phyloP scores from a whole-genome alignment of 148 eudicot genomes.

The Nepenthes gracilis region DNA sequence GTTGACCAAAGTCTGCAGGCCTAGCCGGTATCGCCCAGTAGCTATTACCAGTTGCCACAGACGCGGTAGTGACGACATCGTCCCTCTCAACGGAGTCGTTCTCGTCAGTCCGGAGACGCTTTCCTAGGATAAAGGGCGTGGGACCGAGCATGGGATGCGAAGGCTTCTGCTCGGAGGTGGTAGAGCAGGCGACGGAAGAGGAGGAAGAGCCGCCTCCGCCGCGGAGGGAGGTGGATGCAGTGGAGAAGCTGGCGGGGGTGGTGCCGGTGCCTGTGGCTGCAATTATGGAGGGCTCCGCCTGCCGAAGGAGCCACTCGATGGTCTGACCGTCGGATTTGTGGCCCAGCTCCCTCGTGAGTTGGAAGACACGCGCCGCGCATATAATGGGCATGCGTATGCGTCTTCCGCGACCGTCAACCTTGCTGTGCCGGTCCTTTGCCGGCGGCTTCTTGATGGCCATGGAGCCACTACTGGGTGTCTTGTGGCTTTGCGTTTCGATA shows the following conservation, averaged over 20 bases:
- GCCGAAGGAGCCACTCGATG: constrained; percentile 3
- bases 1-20: constrained; percentile 1
- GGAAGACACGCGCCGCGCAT: constrained; percentile 1
- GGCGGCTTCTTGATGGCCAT: neutral
- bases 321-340: constrained; percentile 3
- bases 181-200: neutral
- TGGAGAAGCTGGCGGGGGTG: neutral
- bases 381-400: constrained; percentile 1
- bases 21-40: constrained; percentile 4
- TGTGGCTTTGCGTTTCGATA: neutral
- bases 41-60: constrained; percentile 9
- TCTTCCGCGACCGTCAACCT: neutral
- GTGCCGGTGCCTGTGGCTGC: neutral
- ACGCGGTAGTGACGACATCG: neutral
- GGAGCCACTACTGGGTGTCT: neutral
- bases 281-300: neutral
- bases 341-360: neutral
- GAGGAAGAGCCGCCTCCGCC: neutral
- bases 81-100: neutral
- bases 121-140: neutral
- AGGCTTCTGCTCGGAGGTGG: neutral
- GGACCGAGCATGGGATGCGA: constrained; percentile 1
- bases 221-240: neutral
- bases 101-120: neutral
- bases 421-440: constrained; percentile 1